Evolutionary conservation across 495 filamentous ascomycete genomes (phyloP), one percentile per base, ranked within the genome.

Genomic region (Xylaria bambusicola): DNA sequence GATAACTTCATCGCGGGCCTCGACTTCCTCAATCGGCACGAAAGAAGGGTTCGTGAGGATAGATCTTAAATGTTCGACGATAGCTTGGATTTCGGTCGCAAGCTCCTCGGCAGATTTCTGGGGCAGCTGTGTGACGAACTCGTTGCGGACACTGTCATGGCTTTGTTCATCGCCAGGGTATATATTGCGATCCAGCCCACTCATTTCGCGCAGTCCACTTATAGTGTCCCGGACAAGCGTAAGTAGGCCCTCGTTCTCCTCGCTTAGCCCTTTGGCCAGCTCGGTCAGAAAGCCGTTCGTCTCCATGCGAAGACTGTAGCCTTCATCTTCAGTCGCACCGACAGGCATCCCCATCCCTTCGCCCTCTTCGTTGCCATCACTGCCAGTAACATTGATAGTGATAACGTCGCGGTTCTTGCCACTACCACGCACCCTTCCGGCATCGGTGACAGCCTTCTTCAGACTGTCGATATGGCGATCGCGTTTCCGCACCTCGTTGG

Each of bases 41-140:
- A 98, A 98, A 8, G 90, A 93, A 5, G 94, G 94, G 62, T 97
- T 97, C 10, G 93, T 96, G 26, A 98, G 78, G 35, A 98, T 79
- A 3, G 81, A 89, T 61, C 87, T 83, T 47, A 98, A 78, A 62
- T 94, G 90, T 50, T 88, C 85, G 56, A 98, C 78, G 1, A 93
- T 85, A 3, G 71, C 72, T 24, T 91, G 86, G 73, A 96, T 82
- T 54, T 93, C 88, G 6, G 69, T 61, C 0, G 89, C 84, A 41
- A 98, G 75, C 24, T 87, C 85, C 47, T 91, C 89, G 3, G 61
- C 68, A 67, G 87, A 91, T 26, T 84, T 88, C 3, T 66, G 63
- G 1, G 85, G 73, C 10, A 81, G 79, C 31, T 83, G 70, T 0
- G 77, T 71, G 48, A 76, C 44, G 17, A 77, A 75, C 15, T 82